phyloP scores from a whole-genome alignment of 2,329 filamentous ascomycete species.

The Fusarium virguliforme region DNA sequence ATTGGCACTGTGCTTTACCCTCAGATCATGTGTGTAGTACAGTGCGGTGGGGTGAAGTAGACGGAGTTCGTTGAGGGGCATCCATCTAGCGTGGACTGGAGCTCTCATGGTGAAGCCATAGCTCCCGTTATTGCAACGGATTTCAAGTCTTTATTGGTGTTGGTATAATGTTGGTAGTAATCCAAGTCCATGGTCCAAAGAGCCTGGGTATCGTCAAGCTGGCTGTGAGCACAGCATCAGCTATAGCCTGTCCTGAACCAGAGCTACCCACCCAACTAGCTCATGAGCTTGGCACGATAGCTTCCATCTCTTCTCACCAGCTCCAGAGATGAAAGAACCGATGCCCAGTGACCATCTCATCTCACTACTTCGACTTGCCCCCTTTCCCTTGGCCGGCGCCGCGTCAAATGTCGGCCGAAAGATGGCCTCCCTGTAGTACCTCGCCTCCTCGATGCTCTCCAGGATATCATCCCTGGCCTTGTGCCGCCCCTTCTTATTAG shows the following conservation, averaged over 20 bases:
- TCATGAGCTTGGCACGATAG: conserved; percentile 24
- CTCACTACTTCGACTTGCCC: conserved; percentile 19
- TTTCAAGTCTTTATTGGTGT: too few relatives aligned
- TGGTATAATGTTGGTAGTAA: neutral
- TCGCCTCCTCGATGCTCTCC: conserved; percentile 94
- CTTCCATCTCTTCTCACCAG: neutral
- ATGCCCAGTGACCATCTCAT: conserved; percentile 15
- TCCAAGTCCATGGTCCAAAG: neutral
- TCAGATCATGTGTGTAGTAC: neutral
- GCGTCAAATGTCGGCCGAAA: conserved; percentile 65
- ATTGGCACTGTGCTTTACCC: conserved; percentile 42
- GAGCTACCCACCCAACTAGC: neutral
- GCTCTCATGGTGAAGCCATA: conserved; percentile 30
- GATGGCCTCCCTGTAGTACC: conserved; percentile 82
- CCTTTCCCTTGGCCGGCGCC: conserved; percentile 46
- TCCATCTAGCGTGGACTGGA: conserved; percentile 18
- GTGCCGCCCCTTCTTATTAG: conserved; percentile 83
- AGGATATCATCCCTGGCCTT: conserved; percentile 91
- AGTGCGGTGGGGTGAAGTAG: conserved; percentile 24
- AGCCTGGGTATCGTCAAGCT: neutral
- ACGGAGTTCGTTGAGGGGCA: conserved; percentile 30
- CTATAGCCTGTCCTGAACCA: neutral
- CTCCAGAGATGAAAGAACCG: neutral
- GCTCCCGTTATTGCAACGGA: neutral
- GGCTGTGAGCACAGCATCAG: neutral